Percentiles rank a stretch among this genome's conserved stretches.
Evolutionary conservation across 345 rosid species (phyloP).

Genomic region (Firmiana major): DNA sequence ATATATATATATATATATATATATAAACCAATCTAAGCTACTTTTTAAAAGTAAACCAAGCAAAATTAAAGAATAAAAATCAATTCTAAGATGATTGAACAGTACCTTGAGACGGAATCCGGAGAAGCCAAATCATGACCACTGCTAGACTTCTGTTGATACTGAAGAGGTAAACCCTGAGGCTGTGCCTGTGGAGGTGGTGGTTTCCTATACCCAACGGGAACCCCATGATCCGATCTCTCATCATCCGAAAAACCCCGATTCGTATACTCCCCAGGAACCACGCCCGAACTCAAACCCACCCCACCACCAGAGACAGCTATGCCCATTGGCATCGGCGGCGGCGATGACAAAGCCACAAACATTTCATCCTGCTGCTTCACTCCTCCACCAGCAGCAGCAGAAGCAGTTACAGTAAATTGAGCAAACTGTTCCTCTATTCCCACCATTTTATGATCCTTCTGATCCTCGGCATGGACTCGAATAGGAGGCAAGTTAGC

Average conservation of each 20-base stretch:
- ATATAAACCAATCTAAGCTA: conserved; percentile 17
- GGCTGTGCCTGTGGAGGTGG: conserved; percentile 41
- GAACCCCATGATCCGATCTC: conserved; percentile 80
- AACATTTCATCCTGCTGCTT: conserved; percentile 62
- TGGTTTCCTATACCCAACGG: conserved; percentile 54
- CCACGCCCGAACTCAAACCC: conserved; percentile 32
- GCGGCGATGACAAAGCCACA: conserved; percentile 49
- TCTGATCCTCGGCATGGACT: conserved; percentile 66
- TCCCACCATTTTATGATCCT: conserved; percentile 58
- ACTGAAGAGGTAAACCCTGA: conserved; percentile 44
- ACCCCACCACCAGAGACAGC: conserved; percentile 46
- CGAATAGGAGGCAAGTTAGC: conserved; percentile 85
- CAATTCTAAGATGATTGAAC: background rate
- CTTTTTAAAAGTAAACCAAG: conserved; percentile 6
- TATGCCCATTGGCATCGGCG: conserved; percentile 44
- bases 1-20: too few relatives aligned
- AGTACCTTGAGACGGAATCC: conserved; percentile 87
- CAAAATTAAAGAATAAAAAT: background rate
- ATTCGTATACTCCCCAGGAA: conserved; percentile 45
- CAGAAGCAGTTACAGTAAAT: conserved; percentile 28
- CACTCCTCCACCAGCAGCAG: conserved; percentile 17
- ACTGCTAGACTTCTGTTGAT: conserved; percentile 53
- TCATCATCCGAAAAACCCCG: conserved; percentile 80
- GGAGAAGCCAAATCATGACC: conserved; percentile 74
- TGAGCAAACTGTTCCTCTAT: conserved; percentile 83